Evolutionary conservation across 306 rosid species (phyloP), one percentile per base, ranked within the genome.

Genomic region (Lathyrus aphaca): DNA sequence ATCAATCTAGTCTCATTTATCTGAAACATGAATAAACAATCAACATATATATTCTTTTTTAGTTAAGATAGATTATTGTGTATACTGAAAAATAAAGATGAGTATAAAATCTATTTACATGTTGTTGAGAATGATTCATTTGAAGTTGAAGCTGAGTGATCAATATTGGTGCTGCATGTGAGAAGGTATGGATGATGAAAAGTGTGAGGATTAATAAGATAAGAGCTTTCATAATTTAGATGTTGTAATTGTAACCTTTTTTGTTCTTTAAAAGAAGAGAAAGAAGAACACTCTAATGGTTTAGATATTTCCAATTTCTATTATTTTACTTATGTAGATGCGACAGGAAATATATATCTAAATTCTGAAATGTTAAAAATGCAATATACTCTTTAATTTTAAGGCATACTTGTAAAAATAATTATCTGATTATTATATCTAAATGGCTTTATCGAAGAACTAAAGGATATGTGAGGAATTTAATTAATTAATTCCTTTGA

Each of bases 141-240:
- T 80, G 83, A 32, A 85, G 14, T 19, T 51, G 59, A 53, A 19
- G 85, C 23, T 18, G 84, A 16, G 68, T 55, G 12, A 69, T 14
- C 45, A 72, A 10, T 68, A 57, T 15, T 39, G 85, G 72, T 1
- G 39, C 54, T 56, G 86, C 80, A 15, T 48, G 79, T 10, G 84
- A 68, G 71, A 74, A 67, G 74, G 74, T 10, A 60, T 0, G 6
- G 3, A 21, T 8, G n/a, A 73, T 63, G 35, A 21, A 16, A 23
- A 63, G 39, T 50, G 71, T 50, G 63, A 62, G 42, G 51, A 72
- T 49, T 49, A 72, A 21, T 49, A 72, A 21, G 42, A n/a, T 50
- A 0, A 21, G 2, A 62, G 10, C 6, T 48, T 73, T 50, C 77
- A 63, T 72, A 44, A 15, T 48, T 72, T 44, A 8, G 15, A 17